A percentile compares a stretch with the other conserved stretches of the same genome.
phyloP scores from a whole-genome alignment of 164 flowering plant genomes.

The Sedum album region DNA sequence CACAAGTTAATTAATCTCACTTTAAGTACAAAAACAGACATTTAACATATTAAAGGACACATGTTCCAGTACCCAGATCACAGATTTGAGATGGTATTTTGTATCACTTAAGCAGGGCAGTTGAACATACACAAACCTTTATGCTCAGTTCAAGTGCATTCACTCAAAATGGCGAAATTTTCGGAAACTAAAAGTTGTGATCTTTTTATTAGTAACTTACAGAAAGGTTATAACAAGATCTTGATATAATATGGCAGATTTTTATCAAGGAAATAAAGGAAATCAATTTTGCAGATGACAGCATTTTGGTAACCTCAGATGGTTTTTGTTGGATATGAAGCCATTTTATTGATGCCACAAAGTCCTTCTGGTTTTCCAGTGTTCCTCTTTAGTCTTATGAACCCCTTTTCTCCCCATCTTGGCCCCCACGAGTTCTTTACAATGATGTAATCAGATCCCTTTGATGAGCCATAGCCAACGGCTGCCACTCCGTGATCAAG shows the following conservation, averaged over 20 bases:
- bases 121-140: too few relatives aligned
- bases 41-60: too few relatives aligned
- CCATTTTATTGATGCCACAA: conserved; percentile 36
- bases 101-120: too few relatives aligned
- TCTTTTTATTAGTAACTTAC: background rate
- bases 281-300: background rate
- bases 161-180: background rate
- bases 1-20: too few relatives aligned
- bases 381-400: conserved; percentile 37
- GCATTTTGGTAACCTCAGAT: background rate
- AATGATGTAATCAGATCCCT: conserved; percentile 28
- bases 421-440: conserved; percentile 50
- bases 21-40: too few relatives aligned
- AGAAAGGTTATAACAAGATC: conserved; percentile 2
- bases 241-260: background rate
- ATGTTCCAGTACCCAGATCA: too few relatives aligned
- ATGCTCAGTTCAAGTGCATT: too few relatives aligned
- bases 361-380: conserved; percentile 35
- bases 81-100: too few relatives aligned
- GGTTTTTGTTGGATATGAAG: conserved; percentile 33
- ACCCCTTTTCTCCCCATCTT: conserved; percentile 40
- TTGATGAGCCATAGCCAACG: conserved; percentile 34
- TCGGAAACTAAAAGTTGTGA: background rate
- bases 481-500: conserved; percentile 44
- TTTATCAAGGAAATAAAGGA: background rate